These are phyloP conservation scores for Eucalyptus microcorys DNA, from an alignment of 345 rosid species.

Conservation along the genomic window DNA sequence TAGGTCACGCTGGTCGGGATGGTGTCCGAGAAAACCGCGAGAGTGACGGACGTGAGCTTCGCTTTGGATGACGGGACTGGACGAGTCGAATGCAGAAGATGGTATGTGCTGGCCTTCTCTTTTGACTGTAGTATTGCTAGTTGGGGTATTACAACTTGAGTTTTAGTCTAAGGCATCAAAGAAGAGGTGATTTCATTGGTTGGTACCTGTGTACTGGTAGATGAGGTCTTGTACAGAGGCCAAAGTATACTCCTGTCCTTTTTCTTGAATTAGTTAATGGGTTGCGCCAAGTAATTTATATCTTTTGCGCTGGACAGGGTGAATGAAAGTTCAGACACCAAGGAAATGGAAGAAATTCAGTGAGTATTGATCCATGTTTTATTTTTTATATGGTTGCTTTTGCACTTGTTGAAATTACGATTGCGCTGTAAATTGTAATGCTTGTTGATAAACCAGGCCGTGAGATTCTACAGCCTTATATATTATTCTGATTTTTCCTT, in stretches of 20 bases:
- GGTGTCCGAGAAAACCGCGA: slow-evolving; percentile 43
- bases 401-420: neutral
- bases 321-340: slow-evolving; percentile 49
- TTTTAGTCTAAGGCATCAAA: neutral
- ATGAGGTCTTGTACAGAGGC: neutral
- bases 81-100: slow-evolving; percentile 61
- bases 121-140: neutral
- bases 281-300: neutral
- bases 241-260: neutral
- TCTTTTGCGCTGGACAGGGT: slow-evolving; percentile 29
- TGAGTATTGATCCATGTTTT: slow-evolving; percentile 11
- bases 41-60: slow-evolving; percentile 61
- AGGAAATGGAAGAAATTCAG: slow-evolving; percentile 58
- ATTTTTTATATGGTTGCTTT: neutral
- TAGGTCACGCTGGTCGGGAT: slow-evolving; percentile 76
- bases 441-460: neutral
- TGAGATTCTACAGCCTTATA: neutral
- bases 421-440: neutral
- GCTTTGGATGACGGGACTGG: slow-evolving; percentile 88
- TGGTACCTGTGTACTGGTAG: neutral
- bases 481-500: neutral
- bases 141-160: neutral
- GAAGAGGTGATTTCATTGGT: neutral
- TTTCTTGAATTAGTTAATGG: neutral
- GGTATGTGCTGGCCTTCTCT: slow-evolving; percentile 20